Base-by-base conservation (phyloP, 495 filamentous ascomycete genomes). In the Penicillium daleae region DNA sequence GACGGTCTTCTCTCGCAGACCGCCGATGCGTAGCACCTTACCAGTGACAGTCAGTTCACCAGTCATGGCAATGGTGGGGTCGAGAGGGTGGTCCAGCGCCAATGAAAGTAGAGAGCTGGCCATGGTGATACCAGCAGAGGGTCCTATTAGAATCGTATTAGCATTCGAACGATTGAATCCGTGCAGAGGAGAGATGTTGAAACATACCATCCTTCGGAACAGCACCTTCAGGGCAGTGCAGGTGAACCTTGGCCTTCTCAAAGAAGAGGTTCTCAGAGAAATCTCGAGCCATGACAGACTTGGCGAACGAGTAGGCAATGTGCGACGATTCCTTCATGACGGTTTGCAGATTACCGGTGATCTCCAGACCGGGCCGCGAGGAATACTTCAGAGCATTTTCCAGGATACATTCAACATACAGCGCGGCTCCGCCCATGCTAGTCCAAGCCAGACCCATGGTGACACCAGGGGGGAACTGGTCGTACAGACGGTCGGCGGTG, bases 381-480 rank as follows among this genome's bases (percentile, higher is more conserved):
- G 82, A 78, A 50, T 86, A 77, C 10, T 80, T 86, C 62, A 98
- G 84, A 8, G 89, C 83, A 59, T 86, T 89, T 70, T 98, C 93
- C 61, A 99, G 80, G 67, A 99, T 97, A 12, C 92, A 96, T 78
- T 99, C 96, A 61, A 98, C 90, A 74, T 99, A 99, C 62, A 99
- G 85, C 21, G 94, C 96, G 5, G 95, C 90, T 67, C 96, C 96
- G 68, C 96, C 96, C 87, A 99, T 90, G 71, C 89, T 89, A n/a
- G 96, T 98, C 94, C 93, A 97, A 52, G 96, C 96, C 58, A 99
- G 87, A 64, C 96, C 96, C 96, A 99, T 99, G 39, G 92, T 92
- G 37, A 99, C 96, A 74, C 96, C 96, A n/a, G 95, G 87, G 8
- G 96, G 96, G 59, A 93, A 96, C 40, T 86, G 86, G 69, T 98